Conservation (phyloP, 345 rosid genomes). For the Brassica rapa region DNA sequence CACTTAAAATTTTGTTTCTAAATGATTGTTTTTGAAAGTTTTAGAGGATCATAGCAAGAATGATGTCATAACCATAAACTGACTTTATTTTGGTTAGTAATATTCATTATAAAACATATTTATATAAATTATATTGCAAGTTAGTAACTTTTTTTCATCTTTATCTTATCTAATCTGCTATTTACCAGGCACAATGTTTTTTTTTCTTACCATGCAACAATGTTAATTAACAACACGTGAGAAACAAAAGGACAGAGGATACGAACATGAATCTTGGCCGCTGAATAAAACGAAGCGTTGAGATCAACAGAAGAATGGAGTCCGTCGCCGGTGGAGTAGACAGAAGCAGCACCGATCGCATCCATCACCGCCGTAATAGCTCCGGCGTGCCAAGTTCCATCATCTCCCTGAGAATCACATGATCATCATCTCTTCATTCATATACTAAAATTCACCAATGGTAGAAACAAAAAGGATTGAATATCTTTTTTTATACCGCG, state of each 20-base stretch:
- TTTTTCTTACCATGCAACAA: not conserved
- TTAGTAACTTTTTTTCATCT: not conserved
- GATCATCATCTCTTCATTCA: not conserved
- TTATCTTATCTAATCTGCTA: not conserved
- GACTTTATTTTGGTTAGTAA: not conserved
- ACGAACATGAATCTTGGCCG: constrained; percentile 53
- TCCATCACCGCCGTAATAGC: constrained; percentile 58
- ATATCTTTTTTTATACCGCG: constrained; percentile 4
- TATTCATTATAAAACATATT: not conserved
- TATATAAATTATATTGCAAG: not conserved
- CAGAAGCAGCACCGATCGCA: constrained; percentile 49
- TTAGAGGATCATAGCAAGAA: not conserved
- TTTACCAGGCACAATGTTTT: not conserved
- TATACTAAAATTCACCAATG: not conserved
- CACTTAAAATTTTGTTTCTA: no score
- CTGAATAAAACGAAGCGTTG: constrained; percentile 47
- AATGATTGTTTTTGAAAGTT: not conserved
- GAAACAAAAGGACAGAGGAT: not conserved
- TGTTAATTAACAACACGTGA: not conserved
- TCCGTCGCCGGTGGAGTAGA: constrained; percentile 40
- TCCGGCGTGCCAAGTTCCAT: constrained; percentile 57
- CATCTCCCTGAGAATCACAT: constrained; percentile 23
- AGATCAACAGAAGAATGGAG: constrained; percentile 49
- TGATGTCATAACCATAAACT: not conserved
- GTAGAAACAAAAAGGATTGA: not conserved